Evolutionary conservation across 805 yeast genomes (phyloP).

Genomic region (Ogataea populi-albae): DNA sequence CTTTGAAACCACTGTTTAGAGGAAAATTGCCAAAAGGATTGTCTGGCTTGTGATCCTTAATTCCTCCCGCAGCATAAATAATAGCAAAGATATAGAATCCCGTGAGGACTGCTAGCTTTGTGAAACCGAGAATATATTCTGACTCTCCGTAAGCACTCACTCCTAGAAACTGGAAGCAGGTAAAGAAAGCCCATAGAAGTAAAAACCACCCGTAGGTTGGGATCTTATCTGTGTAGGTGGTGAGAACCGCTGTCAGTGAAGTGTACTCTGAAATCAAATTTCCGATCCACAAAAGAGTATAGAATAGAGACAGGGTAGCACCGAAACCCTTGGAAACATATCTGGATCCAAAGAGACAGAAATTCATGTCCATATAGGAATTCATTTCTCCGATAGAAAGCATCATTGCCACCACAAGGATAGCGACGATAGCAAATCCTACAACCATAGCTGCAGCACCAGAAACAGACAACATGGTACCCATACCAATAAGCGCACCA

Average conservation of each 20-base stretch:
- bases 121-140: constrained; percentile 51
- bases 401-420: constrained; percentile 42
- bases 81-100: constrained; percentile 53
- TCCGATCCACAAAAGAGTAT: constrained; percentile 55
- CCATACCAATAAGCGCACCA: constrained; percentile 50
- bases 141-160: constrained; percentile 56
- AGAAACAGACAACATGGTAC: constrained; percentile 45
- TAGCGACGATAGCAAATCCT: constrained; percentile 52
- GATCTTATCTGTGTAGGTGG: constrained; percentile 48
- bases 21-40: constrained; percentile 34
- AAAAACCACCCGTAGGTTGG: constrained; percentile 56
- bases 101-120: constrained; percentile 44
- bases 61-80: constrained; percentile 42
- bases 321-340: constrained; percentile 56
- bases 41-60: constrained; percentile 30
- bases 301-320: constrained; percentile 51
- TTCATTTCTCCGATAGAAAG: constrained; percentile 55
- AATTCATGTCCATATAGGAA: constrained; percentile 51
- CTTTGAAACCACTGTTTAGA: constrained; percentile 47
- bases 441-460: constrained; percentile 52
- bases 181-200: constrained; percentile 50
- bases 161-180: constrained; percentile 48
- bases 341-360: constrained; percentile 49
- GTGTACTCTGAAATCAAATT: constrained; percentile 56
- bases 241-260: constrained; percentile 47